Percentiles rank a stretch among this genome's conserved stretches.
Evolutionary conservation across 768 basidiomycete species (phyloP).

Genomic region (Collybiopsis confluens): DNA sequence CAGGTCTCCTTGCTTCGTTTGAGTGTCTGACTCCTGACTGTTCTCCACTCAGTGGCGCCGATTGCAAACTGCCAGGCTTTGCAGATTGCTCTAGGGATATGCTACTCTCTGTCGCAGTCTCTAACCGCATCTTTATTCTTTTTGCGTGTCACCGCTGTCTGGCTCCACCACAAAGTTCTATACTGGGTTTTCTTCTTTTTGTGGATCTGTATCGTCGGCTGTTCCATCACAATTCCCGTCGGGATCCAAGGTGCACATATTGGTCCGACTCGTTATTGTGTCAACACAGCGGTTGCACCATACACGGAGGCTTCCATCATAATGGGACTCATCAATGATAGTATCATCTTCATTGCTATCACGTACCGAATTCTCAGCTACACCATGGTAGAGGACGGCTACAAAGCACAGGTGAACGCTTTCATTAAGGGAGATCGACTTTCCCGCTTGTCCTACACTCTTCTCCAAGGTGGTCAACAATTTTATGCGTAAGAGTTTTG

Average conservation of each 20-base stretch:
- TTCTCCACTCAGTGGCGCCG: not conserved
- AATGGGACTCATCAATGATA: conserved; percentile 22
- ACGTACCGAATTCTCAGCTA: conserved; percentile 21
- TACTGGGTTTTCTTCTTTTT: conserved; percentile 21
- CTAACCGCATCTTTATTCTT: conserved; percentile 24
- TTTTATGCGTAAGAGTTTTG: conserved; percentile 32
- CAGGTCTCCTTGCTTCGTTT: not conserved
- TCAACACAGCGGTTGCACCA: conserved; percentile 13
- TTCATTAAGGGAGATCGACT: conserved; percentile 20
- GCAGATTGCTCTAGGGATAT: conserved; percentile 2
- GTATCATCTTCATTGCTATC: conserved; percentile 26
- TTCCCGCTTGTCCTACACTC: conserved; percentile 20
- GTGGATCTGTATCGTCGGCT: conserved; percentile 26
- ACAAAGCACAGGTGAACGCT: conserved; percentile 4
- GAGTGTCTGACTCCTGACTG: not conserved
- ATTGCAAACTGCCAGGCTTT: not conserved
- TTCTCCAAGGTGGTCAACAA: conserved; percentile 25
- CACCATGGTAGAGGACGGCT: conserved; percentile 6
- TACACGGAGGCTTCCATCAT: conserved; percentile 18
- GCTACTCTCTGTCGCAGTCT: conserved; percentile 17
- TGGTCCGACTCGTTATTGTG: conserved; percentile 22
- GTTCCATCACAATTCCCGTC: conserved; percentile 20
- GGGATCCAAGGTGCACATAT: conserved; percentile 16
- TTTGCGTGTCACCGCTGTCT: conserved; percentile 24
- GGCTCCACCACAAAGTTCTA: conserved; percentile 16